Percentiles rank a stretch among this genome's conserved stretches.
These are phyloP conservation scores for Cenchrus purpureus DNA, from an alignment of 176 grass and related monocot species.

Conservation along the genomic window DNA sequence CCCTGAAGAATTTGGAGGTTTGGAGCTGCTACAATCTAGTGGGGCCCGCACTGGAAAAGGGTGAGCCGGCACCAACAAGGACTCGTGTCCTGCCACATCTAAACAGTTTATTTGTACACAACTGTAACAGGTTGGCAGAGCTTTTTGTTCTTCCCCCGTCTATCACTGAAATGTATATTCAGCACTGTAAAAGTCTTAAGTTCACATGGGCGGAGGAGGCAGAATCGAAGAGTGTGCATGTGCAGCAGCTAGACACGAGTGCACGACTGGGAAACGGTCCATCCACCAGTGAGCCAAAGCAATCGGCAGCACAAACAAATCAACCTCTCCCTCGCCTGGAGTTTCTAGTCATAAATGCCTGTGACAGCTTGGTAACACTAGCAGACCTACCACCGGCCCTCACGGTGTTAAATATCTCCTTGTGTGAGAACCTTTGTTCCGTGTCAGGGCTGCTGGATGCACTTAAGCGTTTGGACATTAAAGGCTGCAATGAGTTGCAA, in stretches of 20 bases:
- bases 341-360: rapidly evolving
- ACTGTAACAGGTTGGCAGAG: no score
- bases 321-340: neutral
- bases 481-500: neutral
- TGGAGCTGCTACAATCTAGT: no score
- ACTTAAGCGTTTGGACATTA: neutral
- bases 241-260: neutral
- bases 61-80: no score
- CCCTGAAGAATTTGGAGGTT: no score
- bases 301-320: neutral
- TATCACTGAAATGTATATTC: neutral
- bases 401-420: rapidly evolving
- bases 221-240: neutral
- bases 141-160: neutral
- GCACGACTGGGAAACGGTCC: neutral
- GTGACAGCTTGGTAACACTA: neutral
- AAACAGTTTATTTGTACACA: no score
- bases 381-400: neutral
- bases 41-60: no score
- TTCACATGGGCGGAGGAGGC: neutral
- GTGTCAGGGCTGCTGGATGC: conserved; percentile 8
- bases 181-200: neutral
- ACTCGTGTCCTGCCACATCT: no score
- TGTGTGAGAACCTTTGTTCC: neutral
- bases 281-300: neutral